A percentile compares a stretch with the other conserved stretches of the same genome.
Conservation (phyloP, 176 grass and related monocot species). For the Dactylis glomerata region DNA sequence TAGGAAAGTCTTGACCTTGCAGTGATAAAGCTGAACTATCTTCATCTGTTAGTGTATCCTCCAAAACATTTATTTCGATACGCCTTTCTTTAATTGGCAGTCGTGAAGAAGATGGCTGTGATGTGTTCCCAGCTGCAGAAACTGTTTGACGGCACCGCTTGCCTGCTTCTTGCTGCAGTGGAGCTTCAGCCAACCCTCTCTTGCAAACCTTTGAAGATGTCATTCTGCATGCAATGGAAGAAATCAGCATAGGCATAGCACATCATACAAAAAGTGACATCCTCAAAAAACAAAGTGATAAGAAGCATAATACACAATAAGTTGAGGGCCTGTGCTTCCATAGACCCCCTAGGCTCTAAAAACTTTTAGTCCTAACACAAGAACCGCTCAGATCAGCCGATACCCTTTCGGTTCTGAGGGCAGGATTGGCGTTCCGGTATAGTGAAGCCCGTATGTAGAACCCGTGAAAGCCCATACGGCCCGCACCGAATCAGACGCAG, state of each 20-base stretch:
- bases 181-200: not conserved
- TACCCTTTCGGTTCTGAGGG: too few relatives aligned
- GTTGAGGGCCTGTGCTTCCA: too few relatives aligned
- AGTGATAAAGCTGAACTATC: not conserved
- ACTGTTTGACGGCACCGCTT: slow-evolving; percentile 1
- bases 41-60: not conserved
- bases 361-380: too few relatives aligned
- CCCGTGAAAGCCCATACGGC: too few relatives aligned
- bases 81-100: not conserved
- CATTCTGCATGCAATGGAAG: slow-evolving; percentile 31
- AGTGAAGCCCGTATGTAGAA: too few relatives aligned
- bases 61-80: not conserved
- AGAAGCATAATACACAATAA: not conserved
- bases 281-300: not conserved
- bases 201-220: not conserved
- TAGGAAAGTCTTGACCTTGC: slow-evolving; percentile 1
- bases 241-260: slow-evolving; percentile 3
- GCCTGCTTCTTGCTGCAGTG: slow-evolving; percentile 1
- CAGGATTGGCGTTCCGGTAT: too few relatives aligned
- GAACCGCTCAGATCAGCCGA: too few relatives aligned
- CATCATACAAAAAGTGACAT: slow-evolving; percentile 4
- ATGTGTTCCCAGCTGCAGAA: not conserved
- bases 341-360: too few relatives aligned
- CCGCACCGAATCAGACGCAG: too few relatives aligned
- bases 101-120: not conserved